phyloP scores from a whole-genome alignment of 2,329 filamentous ascomycete genomes.

The Scedosporium boydii region DNA sequence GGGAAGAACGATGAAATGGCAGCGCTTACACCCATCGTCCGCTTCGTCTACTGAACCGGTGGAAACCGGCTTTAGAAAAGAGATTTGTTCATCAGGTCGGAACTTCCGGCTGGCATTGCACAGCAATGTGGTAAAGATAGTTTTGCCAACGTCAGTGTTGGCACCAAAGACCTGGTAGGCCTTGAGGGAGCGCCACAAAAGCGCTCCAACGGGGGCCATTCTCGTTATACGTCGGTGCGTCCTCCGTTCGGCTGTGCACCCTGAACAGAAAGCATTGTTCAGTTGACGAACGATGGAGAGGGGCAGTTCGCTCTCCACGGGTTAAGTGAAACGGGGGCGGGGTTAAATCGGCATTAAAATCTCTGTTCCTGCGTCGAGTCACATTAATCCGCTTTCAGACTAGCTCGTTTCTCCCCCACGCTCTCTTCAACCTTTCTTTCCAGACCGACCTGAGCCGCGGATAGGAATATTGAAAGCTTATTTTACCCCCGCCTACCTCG shows the following conservation, averaged over 20 bases:
- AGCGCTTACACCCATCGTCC: constrained; percentile 52
- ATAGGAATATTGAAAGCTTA: background rate
- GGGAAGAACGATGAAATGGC: background rate
- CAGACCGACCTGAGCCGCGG: background rate
- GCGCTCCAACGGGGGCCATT: constrained; percentile 43
- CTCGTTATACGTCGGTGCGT: background rate
- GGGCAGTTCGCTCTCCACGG: background rate
- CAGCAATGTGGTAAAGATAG: constrained; percentile 65
- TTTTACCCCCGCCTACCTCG: background rate
- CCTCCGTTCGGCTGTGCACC: background rate
- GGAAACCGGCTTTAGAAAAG: constrained; percentile 74
- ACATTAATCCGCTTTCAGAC: background rate
- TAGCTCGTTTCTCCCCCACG: background rate
- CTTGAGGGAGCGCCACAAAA: constrained; percentile 59
- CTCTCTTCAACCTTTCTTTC: background rate
- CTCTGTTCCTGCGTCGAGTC: background rate
- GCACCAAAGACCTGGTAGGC: constrained; percentile 72
- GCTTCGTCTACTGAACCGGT: constrained; percentile 62
- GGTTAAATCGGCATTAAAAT: background rate
- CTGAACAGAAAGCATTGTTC: background rate
- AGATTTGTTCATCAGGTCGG: constrained; percentile 36
- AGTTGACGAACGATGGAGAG: background rate
- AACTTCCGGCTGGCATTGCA: constrained; percentile 48
- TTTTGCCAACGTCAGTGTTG: constrained; percentile 81
- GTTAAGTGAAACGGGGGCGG: background rate